phyloP scores from a whole-genome alignment of 2,329 filamentous ascomycete species.

The Nectriaceae sp. region DNA sequence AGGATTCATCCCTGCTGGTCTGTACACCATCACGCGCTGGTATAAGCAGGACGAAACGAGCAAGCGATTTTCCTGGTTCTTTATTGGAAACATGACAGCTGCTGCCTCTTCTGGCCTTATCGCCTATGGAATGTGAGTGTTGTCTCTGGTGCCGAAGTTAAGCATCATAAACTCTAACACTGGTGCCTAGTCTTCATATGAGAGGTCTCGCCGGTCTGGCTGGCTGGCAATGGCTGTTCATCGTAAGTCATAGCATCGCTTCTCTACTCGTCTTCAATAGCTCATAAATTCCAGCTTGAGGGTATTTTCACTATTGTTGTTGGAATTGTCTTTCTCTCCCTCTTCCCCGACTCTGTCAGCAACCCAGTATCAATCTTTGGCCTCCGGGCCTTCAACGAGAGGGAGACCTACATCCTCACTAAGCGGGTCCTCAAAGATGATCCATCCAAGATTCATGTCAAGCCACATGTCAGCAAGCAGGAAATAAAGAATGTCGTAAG shows the following conservation, averaged over 20 bases:
- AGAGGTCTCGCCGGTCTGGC: constrained; percentile 23
- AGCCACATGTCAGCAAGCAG: constrained; percentile 29
- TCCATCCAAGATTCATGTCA: constrained; percentile 35
- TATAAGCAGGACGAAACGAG: constrained; percentile 48
- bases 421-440: constrained; percentile 30
- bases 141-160: background rate
- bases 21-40: constrained; percentile 50
- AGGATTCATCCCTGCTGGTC: constrained; percentile 38
- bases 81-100: constrained; percentile 46
- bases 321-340: constrained; percentile 15
- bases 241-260: constrained; percentile 14
- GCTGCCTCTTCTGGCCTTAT: constrained; percentile 31
- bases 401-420: constrained; percentile 36
- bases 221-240: constrained; percentile 29
- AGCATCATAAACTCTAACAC: no score
- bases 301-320: constrained; percentile 38
- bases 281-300: constrained; percentile 23
- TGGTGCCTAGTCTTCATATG: constrained; percentile 21
- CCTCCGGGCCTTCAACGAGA: constrained; percentile 33
- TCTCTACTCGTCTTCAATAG: background rate
- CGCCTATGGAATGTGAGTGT: constrained; percentile 38
- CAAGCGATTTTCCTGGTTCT: constrained; percentile 47
- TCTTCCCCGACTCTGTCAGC: constrained; percentile 21
- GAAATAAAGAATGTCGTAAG: constrained; percentile 37
- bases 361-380: constrained; percentile 34